A percentile compares a stretch with the other conserved stretches of the same genome.
Evolutionary conservation across 2,329 filamentous ascomycete species (phyloP).

Genomic region (Cyphellophora attinorum): DNA sequence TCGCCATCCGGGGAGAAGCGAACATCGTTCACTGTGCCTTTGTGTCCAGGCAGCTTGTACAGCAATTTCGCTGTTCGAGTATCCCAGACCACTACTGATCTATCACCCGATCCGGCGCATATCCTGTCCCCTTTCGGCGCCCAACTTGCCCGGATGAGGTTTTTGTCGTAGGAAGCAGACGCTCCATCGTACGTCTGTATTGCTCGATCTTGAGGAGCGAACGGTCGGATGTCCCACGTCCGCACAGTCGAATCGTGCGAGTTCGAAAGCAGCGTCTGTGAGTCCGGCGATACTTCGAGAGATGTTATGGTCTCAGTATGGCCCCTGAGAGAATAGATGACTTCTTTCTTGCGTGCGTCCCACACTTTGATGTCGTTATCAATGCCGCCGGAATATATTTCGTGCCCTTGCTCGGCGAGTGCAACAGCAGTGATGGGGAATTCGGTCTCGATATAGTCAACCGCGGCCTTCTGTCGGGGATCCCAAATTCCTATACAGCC

Average conservation of each 20-base stretch:
- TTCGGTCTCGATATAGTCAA: constrained; percentile 80
- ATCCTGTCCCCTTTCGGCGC: constrained; percentile 76
- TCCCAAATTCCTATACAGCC: constrained; percentile 95
- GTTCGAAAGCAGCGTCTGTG: constrained; percentile 80
- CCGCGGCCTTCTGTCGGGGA: constrained; percentile 76
- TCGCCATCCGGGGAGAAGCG: constrained; percentile 79
- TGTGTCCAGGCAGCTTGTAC: constrained; percentile 92
- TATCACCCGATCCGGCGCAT: constrained; percentile 80
- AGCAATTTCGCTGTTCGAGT: constrained; percentile 76
- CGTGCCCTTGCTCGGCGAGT: constrained; percentile 87
- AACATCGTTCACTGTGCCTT: constrained; percentile 88
- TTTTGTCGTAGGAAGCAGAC: constrained; percentile 77
- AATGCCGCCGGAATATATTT: constrained; percentile 88
- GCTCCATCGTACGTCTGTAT: constrained; percentile 91
- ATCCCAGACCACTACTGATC: constrained; percentile 87
- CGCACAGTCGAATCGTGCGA: constrained; percentile 88
- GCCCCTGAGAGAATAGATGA: constrained; percentile 78
- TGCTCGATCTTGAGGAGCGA: constrained; percentile 77
- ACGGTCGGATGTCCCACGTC: constrained; percentile 94
- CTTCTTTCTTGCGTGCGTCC: constrained; percentile 85
- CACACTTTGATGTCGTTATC: constrained; percentile 97
- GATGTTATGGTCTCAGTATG: constrained; percentile 91
- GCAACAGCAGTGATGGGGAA: constrained; percentile 88
- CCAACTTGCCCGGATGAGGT: constrained; percentile 85
- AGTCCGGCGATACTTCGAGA: constrained; percentile 82